These are phyloP conservation scores for Eutrema yunnanense DNA, from an alignment of 345 rosid species.

Conservation along the genomic window DNA sequence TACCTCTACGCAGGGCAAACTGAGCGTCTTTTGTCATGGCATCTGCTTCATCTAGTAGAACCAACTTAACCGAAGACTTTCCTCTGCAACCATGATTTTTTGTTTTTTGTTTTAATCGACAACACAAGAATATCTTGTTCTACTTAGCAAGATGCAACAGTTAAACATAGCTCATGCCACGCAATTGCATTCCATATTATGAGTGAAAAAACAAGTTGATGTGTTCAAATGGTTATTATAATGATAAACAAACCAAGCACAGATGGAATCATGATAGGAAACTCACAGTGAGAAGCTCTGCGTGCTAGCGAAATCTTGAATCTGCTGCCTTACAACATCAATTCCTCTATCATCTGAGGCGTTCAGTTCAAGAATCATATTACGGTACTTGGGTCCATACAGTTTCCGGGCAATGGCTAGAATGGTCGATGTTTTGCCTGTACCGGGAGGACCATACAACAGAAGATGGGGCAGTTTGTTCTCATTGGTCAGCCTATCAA, in stretches of 20 bases:
- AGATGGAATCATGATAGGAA: background rate
- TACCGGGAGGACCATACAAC: conserved; percentile 94
- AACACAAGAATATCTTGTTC: background rate
- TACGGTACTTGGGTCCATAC: conserved; percentile 77
- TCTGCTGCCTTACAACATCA: conserved; percentile 90
- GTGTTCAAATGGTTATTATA: background rate
- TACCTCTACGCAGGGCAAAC: conserved; percentile 95
- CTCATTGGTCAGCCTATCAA: conserved; percentile 93
- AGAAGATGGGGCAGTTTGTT: conserved; percentile 89
- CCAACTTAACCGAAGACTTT: conserved; percentile 74
- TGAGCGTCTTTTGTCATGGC: conserved; percentile 99
- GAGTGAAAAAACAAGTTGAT: background rate
- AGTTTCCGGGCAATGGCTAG: conserved; percentile 95
- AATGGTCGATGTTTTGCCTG: conserved; percentile 98
- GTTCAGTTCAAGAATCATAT: conserved; percentile 93
- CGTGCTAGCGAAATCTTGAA: conserved; percentile 95
- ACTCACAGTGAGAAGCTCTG: conserved; percentile 93
- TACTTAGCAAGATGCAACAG: background rate
- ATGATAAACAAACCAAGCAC: background rate
- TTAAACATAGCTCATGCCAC: background rate
- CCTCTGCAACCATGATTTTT: conserved; percentile 33
- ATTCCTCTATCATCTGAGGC: conserved; percentile 98
- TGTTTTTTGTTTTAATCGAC: background rate
- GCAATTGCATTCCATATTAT: background rate
- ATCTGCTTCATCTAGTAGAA: conserved; percentile 91